A percentile compares a stretch with the other conserved stretches of the same genome.
These are phyloP conservation scores for Dendrostoma leiphaemia DNA, from an alignment of 2,329 filamentous ascomycete genomes.

Conservation along the genomic window DNA sequence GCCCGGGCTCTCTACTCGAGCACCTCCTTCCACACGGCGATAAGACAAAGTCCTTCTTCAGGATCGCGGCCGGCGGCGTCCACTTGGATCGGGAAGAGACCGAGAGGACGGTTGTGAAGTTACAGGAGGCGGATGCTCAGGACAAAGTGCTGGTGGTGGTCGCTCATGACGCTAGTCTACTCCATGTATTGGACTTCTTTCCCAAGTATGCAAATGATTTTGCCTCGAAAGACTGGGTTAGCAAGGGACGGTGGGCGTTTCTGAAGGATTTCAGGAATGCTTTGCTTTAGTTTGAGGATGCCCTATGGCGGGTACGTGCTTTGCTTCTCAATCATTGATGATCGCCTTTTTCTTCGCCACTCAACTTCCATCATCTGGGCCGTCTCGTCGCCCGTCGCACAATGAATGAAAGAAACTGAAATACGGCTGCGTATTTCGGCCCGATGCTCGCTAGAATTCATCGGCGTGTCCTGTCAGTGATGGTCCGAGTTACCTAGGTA, in stretches of 20 bases:
- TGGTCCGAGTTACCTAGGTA: too few relatives aligned
- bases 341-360: too few relatives aligned
- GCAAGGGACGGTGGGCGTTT: conserved; percentile 46
- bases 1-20: conserved; percentile 38
- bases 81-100: conserved; percentile 30
- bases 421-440: too few relatives aligned
- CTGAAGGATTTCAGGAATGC: conserved; percentile 41
- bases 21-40: conserved; percentile 32
- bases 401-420: too few relatives aligned
- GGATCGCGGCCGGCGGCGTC: conserved; percentile 12
- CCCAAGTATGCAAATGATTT: conserved; percentile 45
- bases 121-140: conserved; percentile 43
- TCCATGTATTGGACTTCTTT: conserved; percentile 46
- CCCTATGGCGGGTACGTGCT: too few relatives aligned
- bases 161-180: conserved; percentile 44
- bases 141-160: conserved; percentile 43
- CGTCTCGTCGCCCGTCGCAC: too few relatives aligned
- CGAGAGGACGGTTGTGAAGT: conserved; percentile 37
- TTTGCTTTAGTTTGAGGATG: background rate
- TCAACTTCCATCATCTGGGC: too few relatives aligned
- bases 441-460: too few relatives aligned
- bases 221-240: conserved; percentile 40
- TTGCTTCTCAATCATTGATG: too few relatives aligned
- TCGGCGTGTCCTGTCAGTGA: too few relatives aligned
- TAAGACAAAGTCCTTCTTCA: conserved; percentile 30